Percentiles rank a stretch among this genome's conserved stretches.
phyloP scores from a whole-genome alignment of 257 asterid species.

The Ilex aquifolium region DNA sequence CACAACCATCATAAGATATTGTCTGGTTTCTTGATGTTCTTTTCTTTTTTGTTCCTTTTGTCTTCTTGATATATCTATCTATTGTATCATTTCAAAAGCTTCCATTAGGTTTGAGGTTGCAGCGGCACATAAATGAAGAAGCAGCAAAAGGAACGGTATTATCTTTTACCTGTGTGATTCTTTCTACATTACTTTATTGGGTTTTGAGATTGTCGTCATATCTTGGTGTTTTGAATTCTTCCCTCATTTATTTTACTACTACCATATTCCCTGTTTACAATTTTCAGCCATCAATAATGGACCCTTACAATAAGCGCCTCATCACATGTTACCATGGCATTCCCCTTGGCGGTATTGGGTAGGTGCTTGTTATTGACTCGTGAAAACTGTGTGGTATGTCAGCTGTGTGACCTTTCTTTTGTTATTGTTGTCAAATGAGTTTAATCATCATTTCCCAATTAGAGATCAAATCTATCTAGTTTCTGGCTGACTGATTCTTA shows the following conservation, averaged over 20 bases:
- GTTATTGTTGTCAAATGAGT: no score
- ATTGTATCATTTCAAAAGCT: background rate
- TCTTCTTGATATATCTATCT: background rate
- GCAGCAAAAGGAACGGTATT: background rate
- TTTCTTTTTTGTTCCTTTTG: background rate
- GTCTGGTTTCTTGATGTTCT: no score
- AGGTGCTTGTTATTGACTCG: background rate
- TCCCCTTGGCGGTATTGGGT: conserved; percentile 1
- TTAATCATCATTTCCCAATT: no score
- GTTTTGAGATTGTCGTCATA: background rate
- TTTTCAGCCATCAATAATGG: conserved; percentile 3
- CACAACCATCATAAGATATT: no score
- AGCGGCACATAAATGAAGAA: conserved; percentile 1
- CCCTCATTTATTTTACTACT: no score
- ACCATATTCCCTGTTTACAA: background rate
- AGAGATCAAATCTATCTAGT: no score
- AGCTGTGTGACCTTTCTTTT: no score
- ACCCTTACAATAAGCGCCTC: background rate
- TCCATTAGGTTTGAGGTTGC: background rate
- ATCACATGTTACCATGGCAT: background rate
- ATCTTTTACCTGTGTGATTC: background rate
- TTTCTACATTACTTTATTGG: background rate
- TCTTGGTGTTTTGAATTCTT: background rate
- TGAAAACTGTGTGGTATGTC: background rate
- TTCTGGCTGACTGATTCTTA: no score